Conservation (phyloP, 768 basidiomycete genomes). For the Podaxis sp. region DNA sequence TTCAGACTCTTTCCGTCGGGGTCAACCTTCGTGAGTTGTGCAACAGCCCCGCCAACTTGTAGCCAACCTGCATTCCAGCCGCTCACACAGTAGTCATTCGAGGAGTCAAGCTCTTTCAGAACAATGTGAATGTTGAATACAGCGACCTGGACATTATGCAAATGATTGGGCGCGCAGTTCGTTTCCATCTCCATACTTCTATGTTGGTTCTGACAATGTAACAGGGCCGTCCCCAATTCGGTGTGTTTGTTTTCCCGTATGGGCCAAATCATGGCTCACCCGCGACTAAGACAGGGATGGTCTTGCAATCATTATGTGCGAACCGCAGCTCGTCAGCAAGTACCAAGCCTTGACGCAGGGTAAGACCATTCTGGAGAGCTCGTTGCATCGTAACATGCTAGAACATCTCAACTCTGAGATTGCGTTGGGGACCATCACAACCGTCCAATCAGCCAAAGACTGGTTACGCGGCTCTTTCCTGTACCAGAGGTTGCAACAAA, state of each 20-base stretch:
- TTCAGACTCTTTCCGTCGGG: slow-evolving; percentile 89
- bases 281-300: slow-evolving; percentile 67
- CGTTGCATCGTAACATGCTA: slow-evolving; percentile 72
- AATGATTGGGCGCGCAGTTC: slow-evolving; percentile 92
- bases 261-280: background rate
- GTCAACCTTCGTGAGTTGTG: slow-evolving; percentile 80
- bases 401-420: slow-evolving; percentile 97
- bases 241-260: slow-evolving; percentile 28
- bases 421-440: slow-evolving; percentile 76
- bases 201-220: background rate
- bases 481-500: slow-evolving; percentile 79
- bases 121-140: slow-evolving; percentile 70
- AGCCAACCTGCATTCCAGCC: slow-evolving; percentile 38
- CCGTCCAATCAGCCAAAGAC: slow-evolving; percentile 60
- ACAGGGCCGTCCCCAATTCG: slow-evolving; percentile 91
- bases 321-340: slow-evolving; percentile 63
- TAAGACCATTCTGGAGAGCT: slow-evolving; percentile 78
- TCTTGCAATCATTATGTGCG: slow-evolving; percentile 79
- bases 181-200: slow-evolving; percentile 16
- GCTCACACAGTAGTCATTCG: slow-evolving; percentile 93
- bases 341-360: slow-evolving; percentile 69
- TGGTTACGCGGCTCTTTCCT: slow-evolving; percentile 89
- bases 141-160: slow-evolving; percentile 92
- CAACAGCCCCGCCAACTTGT: background rate
- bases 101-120: slow-evolving; percentile 80